Evolutionary conservation across 805 yeast species (phyloP).

Genomic region (Candida manassasensis): DNA sequence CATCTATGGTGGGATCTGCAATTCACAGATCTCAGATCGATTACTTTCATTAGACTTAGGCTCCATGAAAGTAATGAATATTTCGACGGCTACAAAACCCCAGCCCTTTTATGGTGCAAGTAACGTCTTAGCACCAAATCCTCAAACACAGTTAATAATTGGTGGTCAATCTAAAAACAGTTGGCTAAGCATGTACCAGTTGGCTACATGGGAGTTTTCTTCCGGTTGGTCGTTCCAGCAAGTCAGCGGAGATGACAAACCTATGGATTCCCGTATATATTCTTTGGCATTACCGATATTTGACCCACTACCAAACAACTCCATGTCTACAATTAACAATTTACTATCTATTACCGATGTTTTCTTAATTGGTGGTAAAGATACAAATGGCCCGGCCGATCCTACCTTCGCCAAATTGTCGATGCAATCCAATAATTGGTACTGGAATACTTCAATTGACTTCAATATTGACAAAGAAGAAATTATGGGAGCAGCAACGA

Average conservation of each 20-base stretch:
- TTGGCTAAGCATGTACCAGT: slow-evolving; percentile 69
- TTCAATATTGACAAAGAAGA: slow-evolving; percentile 15
- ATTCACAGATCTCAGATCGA: slow-evolving; percentile 32
- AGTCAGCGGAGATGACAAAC: slow-evolving; percentile 17
- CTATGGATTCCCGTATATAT: slow-evolving; percentile 49
- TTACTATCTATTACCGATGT: slow-evolving; percentile 36
- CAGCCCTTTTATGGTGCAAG: slow-evolving; percentile 52
- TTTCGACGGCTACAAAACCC: slow-evolving; percentile 49
- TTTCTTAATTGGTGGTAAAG: slow-evolving; percentile 59
- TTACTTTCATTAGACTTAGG: slow-evolving; percentile 41
- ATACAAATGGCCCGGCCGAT: slow-evolving; percentile 9
- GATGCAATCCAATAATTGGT: slow-evolving; percentile 26
- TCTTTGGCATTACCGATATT: slow-evolving; percentile 57
- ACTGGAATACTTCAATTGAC: slow-evolving; percentile 31
- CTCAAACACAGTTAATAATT: slow-evolving; percentile 47
- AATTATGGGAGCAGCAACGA: slow-evolving; percentile 47
- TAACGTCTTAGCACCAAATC: slow-evolving; percentile 38
- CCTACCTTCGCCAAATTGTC: slow-evolving; percentile 42
- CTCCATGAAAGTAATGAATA: slow-evolving; percentile 29
- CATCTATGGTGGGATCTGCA: slow-evolving; percentile 50
- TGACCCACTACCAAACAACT: slow-evolving; percentile 18
- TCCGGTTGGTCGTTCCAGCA: slow-evolving; percentile 61
- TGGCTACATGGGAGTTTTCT: slow-evolving; percentile 66
- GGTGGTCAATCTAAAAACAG: slow-evolving; percentile 64
- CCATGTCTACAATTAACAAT: slow-evolving; percentile 22